Evolutionary conservation across 352 stramenopile species (phyloP).

Genomic region (Elongisporangium anandrum): DNA sequence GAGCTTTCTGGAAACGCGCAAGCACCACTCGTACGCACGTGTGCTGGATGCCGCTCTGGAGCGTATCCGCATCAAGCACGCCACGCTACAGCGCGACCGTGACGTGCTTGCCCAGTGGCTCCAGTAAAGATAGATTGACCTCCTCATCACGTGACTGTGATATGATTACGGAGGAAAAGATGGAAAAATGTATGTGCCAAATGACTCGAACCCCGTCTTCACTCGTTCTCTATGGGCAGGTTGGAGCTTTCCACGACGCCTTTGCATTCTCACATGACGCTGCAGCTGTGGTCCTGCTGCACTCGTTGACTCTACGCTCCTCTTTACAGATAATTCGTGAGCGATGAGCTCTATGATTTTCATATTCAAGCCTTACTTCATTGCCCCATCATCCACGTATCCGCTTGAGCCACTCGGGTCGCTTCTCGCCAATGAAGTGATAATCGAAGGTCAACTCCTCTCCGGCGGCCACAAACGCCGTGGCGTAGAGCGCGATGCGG

Average conservation of each 20-base stretch:
- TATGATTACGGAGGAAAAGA: no score
- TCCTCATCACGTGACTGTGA: no score
- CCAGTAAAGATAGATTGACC: neutral
- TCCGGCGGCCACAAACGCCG: constrained; percentile 79
- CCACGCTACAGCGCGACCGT: constrained; percentile 52
- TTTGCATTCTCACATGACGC: no score
- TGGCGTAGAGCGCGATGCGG: constrained; percentile 90
- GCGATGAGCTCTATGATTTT: no score
- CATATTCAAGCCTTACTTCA: no score
- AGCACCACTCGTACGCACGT: constrained; percentile 62
- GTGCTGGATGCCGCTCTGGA: constrained; percentile 66
- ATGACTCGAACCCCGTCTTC: no score
- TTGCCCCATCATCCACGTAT: neutral
- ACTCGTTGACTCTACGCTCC: no score
- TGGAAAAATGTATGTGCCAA: no score
- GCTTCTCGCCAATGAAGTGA: constrained; percentile 29
- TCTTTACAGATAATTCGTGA: no score
- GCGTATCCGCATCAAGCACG: constrained; percentile 67
- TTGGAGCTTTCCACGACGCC: no score
- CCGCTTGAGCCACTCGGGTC: neutral
- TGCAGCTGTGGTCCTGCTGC: no score
- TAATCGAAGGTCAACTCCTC: constrained; percentile 81
- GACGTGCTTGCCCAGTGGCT: constrained; percentile 59
- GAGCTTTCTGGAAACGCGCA: constrained; percentile 52
- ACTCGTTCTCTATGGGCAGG: no score